Evolutionary conservation across 208 protist species (phyloP), one percentile per base, ranked within the genome.

Genomic region (Tritrichomonas foetus): DNA sequence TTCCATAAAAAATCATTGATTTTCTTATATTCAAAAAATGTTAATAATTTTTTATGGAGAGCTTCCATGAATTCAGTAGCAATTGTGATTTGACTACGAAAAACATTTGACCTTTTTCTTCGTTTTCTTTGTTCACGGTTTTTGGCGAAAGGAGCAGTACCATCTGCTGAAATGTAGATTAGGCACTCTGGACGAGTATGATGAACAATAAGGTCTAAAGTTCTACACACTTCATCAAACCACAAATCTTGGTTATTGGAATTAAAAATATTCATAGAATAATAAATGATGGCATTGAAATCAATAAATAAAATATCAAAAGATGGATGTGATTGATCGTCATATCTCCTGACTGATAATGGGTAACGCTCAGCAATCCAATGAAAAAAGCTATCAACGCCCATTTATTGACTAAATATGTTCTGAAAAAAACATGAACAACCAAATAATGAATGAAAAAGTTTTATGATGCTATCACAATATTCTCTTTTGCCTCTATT

Each of bases 281-380:
- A 57, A 89, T 89, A 89, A 61, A 89, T 89, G 25, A 89, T 89
- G 30, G 47, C 53, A 89, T 89, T 89, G 47, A 89, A 89, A 57
- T 89, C 78, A 39, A 89, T 89, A 50, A 57, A 89, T 27, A 89
- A 89, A 57, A 57, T n/a, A 30, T 53, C 47, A 50, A 89, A 39
- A 27, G 33, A 39, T 33, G 78, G 78, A 33, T n/a, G 2, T 0
- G 47, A 13, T 55, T 22, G 41, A 89, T 89, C 78, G 57, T 39
- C 57, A 16, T 39, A n/a, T n/a, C 47, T 5, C n/a, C 78, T 53
- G 1, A 41, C n/a, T 27, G 57, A 27, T n/a, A 89, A 47, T 27
- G 78, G 78, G 27, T 89, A 89, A 33, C 78, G 41, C 30, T 89
- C 47, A 61, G 30, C 47, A 57, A 89, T 11, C 78, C 78, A 89